A percentile compares a stretch with the other conserved stretches of the same genome.
Evolutionary conservation across 2,329 filamentous ascomycete species (phyloP).

Genomic region (Pseudogymnoascus sp.): DNA sequence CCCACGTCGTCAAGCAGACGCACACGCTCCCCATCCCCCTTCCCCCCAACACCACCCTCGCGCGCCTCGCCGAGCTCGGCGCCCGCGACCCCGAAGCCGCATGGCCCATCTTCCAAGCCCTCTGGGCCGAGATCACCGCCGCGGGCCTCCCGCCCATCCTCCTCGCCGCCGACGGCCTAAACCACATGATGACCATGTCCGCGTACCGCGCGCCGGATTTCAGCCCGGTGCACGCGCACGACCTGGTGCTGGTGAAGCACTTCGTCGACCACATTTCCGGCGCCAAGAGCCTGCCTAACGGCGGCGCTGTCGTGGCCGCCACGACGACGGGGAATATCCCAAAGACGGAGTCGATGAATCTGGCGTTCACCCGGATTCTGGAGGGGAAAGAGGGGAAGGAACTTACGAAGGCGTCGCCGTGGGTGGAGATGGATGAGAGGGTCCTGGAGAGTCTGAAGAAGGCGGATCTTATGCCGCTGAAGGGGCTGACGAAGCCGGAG

Average conservation of each 20-base stretch:
- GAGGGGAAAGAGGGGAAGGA: constrained; percentile 33
- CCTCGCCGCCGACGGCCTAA: constrained; percentile 68
- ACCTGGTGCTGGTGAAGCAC: constrained; percentile 65
- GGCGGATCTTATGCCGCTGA: constrained; percentile 47
- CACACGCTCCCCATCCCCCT: constrained; percentile 50
- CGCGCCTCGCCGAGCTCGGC: constrained; percentile 58
- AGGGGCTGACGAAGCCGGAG: constrained; percentile 65
- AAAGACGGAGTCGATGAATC: constrained; percentile 55
- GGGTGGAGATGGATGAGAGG: constrained; percentile 44
- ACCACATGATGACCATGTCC: constrained; percentile 70
- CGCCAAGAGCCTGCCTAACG: constrained; percentile 51
- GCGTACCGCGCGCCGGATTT: constrained; percentile 66
- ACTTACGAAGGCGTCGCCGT: constrained; percentile 41
- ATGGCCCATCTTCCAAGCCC: constrained; percentile 70
- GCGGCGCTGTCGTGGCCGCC: constrained; percentile 69
- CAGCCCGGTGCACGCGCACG: constrained; percentile 74
- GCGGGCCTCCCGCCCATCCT: constrained; percentile 49
- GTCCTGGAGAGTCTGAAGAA: constrained; percentile 44
- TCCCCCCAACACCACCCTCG: constrained; percentile 51
- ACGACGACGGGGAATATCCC: constrained; percentile 65
- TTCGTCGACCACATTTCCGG: constrained; percentile 68
- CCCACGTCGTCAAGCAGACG: constrained; percentile 41
- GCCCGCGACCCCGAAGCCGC: constrained; percentile 68
- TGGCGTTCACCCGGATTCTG: constrained; percentile 52
- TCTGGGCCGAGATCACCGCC: constrained; percentile 69